Conservation (phyloP, 2,329 filamentous ascomycete species). For the Verticillium dahliae region DNA sequence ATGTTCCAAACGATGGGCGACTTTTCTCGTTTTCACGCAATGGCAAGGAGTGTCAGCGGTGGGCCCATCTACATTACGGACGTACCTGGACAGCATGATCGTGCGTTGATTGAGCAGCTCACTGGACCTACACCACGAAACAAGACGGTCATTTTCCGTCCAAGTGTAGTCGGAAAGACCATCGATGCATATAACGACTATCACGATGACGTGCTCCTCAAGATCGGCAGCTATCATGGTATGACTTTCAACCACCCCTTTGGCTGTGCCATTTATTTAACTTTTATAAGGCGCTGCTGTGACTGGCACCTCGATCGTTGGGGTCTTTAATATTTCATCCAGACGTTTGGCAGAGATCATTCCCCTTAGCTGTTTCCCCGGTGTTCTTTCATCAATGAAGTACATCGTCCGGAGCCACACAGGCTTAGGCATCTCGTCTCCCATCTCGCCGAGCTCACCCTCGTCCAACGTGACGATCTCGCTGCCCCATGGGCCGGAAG, state of each 20-base stretch:
- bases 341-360: constrained; percentile 61
- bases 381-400: constrained; percentile 46
- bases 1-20: constrained; percentile 61
- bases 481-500: constrained; percentile 45
- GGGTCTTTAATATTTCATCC: constrained; percentile 74
- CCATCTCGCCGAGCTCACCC: not conserved
- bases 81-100: constrained; percentile 72
- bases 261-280: constrained; percentile 1
- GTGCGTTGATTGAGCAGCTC: constrained; percentile 72
- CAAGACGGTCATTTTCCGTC: constrained; percentile 74
- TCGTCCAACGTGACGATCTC: constrained; percentile 52
- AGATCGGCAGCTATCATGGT: constrained; percentile 74
- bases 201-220: constrained; percentile 65
- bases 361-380: constrained; percentile 65
- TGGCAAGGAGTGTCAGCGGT: constrained; percentile 81
- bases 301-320: constrained; percentile 71
- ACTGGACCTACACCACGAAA: constrained; percentile 66
- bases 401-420: constrained; percentile 71
- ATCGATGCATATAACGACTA: constrained; percentile 71
- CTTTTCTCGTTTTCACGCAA: constrained; percentile 81
- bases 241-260: constrained; percentile 3
- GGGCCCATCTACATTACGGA: constrained; percentile 96
- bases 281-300: constrained; percentile 34
- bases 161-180: constrained; percentile 66
- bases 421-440: not conserved